Base-by-base conservation (phyloP, 106 monocot species). In the Vanilla planifolia region DNA sequence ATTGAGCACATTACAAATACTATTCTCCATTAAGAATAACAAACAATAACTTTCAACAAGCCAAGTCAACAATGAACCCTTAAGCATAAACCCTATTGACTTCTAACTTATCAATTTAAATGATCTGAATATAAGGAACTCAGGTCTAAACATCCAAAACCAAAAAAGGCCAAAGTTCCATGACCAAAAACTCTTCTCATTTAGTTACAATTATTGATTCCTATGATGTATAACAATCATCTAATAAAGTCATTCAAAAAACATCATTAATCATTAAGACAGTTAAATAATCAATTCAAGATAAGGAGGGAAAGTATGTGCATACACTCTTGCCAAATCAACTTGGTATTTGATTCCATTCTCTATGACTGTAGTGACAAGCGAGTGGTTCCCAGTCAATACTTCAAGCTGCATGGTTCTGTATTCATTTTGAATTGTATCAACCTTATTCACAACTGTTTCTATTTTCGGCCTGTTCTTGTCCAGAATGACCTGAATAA, bases 351-450 rank as follows among this genome's bases (percentile, higher is more conserved):
- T 79, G 66, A 80, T 48, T 41, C 88, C 88, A 80, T 78, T 91
- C 77, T 99, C 98, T 46, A 85, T 66, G 22, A 85, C 77, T 24
- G 77, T 83, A 37, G 98, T 92, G 15, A 87, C 81, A 66, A 92
- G 80, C 13, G 98, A 99, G 66, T 88, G 81, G 58, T 78, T 99
- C 64, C 98, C 98, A 59, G 92, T 92, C 65, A 99, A 77, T 47
- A 92, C 77, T 75, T 99, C 98, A 68, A 99, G 88, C 33, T 85
- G 63, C 92, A 99, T 99, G 21, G 88, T 99, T 75, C 98, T 77
- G 61, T 85, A 92, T 56, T 92, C 75, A 73, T 88, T 92, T 67
- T 92, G 91, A 66, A 98, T 88, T 44, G 82, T 67, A 65, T 88
- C 96, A 42, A 58, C 77, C 75, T 98, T 98, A 61, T 98, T 98